Percentiles rank a stretch among this genome's conserved stretches.
Conservation (phyloP, 331 rosid species). For the Quercus lobata region DNA sequence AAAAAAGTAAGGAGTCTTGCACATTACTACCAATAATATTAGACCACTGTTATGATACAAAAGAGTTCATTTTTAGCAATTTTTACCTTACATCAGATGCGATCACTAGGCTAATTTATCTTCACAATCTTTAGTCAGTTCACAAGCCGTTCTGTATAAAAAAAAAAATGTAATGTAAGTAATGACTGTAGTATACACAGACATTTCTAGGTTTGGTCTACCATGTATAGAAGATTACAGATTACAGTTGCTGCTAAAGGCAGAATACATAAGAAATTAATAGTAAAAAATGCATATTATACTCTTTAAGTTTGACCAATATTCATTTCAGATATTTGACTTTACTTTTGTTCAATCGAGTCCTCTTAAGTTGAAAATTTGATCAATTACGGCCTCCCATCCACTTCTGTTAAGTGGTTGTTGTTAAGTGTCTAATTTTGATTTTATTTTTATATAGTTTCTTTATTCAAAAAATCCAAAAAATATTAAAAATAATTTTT, state of each 20-base stretch:
- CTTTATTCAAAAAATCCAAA: no score
- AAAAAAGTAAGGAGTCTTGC: constrained; percentile 33
- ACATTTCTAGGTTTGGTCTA: not conserved
- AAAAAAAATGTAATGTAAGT: constrained; percentile 19
- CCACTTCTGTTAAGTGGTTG: no score
- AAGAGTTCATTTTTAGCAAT: constrained; percentile 43
- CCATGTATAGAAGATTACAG: not conserved
- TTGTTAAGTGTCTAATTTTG: no score
- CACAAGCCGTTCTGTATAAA: constrained; percentile 63
- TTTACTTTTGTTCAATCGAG: no score
- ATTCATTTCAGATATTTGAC: no score
- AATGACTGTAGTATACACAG: not conserved
- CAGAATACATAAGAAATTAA: not conserved
- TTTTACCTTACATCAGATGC: constrained; percentile 50
- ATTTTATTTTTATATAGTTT: no score
- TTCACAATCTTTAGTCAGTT: constrained; percentile 49
- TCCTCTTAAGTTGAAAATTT: no score
- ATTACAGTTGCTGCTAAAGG: not conserved
- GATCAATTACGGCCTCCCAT: no score
- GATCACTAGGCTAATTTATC: constrained; percentile 72
- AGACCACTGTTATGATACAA: constrained; percentile 55
- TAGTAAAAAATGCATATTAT: no score
- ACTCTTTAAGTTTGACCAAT: no score
- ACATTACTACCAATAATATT: constrained; percentile 37
- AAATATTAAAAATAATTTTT: no score